Evolutionary conservation across 208 protist genomes (phyloP), one percentile per base, ranked within the genome.

Genomic region (Acanthamoeba sp.): DNA sequence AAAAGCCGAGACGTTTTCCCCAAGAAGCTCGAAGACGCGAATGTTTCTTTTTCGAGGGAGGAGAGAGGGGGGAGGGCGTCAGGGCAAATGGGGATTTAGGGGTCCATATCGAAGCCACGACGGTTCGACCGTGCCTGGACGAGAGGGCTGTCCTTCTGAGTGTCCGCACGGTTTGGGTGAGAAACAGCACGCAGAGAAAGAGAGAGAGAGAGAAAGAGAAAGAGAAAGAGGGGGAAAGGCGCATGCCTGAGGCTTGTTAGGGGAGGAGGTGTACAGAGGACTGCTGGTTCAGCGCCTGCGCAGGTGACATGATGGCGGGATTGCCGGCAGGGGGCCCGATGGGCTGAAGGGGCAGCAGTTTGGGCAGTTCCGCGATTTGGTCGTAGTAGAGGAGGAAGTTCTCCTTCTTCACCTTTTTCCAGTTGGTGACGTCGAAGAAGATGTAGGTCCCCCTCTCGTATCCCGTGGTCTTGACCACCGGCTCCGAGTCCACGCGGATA

Each of bases 381-480:
- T 97, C 95, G 48, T 97, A 97, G 24, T 59, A 62, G 24, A 97
- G 45, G 10, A 97, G 48, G 94, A 97, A 97, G 55, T 97, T 96
- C 27, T 97, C 96, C 48, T 95, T 95, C 59, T 87, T 80, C 5
- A 95, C 93, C 48, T 97, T 97, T 42, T 95, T 91, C 97, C 97
- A 98, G 22, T 78, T 94, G 24, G 94, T 95, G n/a, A 95, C 71
- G 85, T 98, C 97, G 76, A 98, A 98, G 66, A 97, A 95, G 55
- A 96, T 73, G 84, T 97, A 98, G 2, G 94, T 89, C 5, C 96
- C 96, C 24, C 93, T 32, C 89, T 98, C 97, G 71, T 95, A 97
- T 0, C 45, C 52, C 22, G 52, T 18, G 2, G 93, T 96, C 93
- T 97, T 97, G 3, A 95, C 69, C 36, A 36, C 91, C 2, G 94